Conservation (phyloP, 768 basidiomycete genomes). For the Podaxis pistillaris region DNA sequence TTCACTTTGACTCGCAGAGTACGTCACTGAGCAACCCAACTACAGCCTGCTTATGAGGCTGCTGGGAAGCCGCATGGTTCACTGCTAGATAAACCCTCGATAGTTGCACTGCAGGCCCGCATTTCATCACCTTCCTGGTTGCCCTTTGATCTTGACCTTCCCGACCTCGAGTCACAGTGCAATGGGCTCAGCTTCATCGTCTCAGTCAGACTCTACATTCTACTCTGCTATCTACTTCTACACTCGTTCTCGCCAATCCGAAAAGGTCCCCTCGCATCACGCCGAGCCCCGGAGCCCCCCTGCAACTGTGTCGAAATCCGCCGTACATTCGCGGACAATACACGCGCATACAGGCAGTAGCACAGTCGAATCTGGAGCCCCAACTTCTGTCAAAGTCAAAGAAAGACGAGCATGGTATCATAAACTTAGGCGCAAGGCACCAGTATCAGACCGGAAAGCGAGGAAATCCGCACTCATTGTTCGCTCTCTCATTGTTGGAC, state of each 20-base stretch:
- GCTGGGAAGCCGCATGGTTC: not conserved
- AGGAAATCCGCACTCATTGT: conserved; percentile 61
- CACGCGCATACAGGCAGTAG: not conserved
- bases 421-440: conserved; percentile 19
- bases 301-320: not conserved
- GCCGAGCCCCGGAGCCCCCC: not conserved
- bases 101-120: not conserved
- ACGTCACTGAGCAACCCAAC: not conserved
- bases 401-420: conserved; percentile 4
- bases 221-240: not conserved
- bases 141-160: not conserved
- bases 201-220: not conserved
- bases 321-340: not conserved
- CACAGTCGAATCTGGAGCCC: conserved; percentile 9
- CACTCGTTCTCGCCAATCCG: not conserved
- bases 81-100: not conserved
- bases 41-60: not conserved
- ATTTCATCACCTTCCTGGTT: not conserved
- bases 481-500: conserved; percentile 69
- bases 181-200: not conserved
- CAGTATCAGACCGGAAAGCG: conserved; percentile 57
- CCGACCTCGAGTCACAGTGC: not conserved
- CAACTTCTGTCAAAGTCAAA: not conserved
- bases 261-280: not conserved
- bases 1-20: not conserved